Base-by-base conservation (phyloP, 2,329 filamentous ascomycete species). In the Coleophoma cylindrospora region DNA sequence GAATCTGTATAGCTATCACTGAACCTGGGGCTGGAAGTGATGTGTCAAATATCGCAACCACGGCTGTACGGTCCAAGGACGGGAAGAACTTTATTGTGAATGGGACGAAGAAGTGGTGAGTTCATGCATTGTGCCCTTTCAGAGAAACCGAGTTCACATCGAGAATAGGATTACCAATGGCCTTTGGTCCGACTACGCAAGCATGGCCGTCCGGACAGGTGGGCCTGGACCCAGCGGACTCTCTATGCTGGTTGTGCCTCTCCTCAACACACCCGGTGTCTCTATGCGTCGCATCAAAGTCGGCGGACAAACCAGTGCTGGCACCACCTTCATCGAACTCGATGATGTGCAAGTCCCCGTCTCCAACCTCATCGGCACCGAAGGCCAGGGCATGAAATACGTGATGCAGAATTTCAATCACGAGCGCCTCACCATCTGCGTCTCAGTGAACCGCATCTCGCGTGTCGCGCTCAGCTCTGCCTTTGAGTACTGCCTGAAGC, bases 331-430 rank as follows among this genome's bases (percentile, higher is more conserved):
- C 65, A 89, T 91, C 58, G 84, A 88, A 62, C 74, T 91, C 1
- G 86, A 89, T 59, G 84, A 90, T 48, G 87, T 90, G 17, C 76
- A 80, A 50, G 86, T 91, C 1, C 86, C 86, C 0, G 76, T 81
- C 0, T 77, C 79, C 60, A 89, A 90, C 62, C 67, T 90, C 8
- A 80, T 91, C 50, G 87, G 86, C 3, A 58, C 73, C 17, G 86
- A 90, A 64, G 86, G 85, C 11, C 70, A 78, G 60, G 87, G 87
- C 5, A 89, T 91, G 85, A 76, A 73, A 51, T 87, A 87, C 61
- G 79, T 87, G 61, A 88, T 87, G 84, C 84, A 80, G 48, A 88
- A 90, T 68, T 90, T 90, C 76, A 90, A 90, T 69, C 86, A 90
- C 65, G 87, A 91, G 66, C 79, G 86, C 0, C 71, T 90, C 11